Base-by-base conservation (phyloP, 768 basidiomycete genomes). In the Amanita rubescens region DNA sequence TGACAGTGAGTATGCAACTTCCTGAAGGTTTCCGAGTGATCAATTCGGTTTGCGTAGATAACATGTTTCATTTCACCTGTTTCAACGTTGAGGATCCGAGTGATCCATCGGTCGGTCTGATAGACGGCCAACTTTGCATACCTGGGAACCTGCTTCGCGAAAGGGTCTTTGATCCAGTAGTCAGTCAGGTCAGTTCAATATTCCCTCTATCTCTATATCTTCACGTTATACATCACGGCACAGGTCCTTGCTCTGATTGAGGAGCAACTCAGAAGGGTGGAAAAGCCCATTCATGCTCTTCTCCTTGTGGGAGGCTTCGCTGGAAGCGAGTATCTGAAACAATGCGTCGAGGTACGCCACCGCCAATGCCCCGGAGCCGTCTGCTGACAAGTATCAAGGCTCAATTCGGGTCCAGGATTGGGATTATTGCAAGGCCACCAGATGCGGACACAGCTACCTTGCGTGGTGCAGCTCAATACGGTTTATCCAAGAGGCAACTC, bases 251-350 rank as follows among this genome's bases (percentile, higher is more conserved):
- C 81, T 20, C 75, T 92, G 61, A 82, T 93, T 60, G 87, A 90
- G 60, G 84, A 84, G 19, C 90, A 92, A 68, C 72, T 82, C 48
- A 70, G 70, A 57, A 80, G 76, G 65, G 75, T 85, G 49, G 78
- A 85, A 63, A 84, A 87, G 62, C 73, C 73, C 43, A 80, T 93
- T 64, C 82, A 93, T 74, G 91, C 90, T 8, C 70, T 94, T 49
- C 79, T 94, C 59, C 81, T 94, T 62, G 90, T 94, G 64, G 91
- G 91, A 68, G 91, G 91, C 51, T 94, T 94, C 67, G 85, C 85
- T 46, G 88, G 85, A 6, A 87, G 87, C 66, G 85, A 90, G 64
- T 93, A 94, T 67, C 73, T 93, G 58, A 90, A 87, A 70, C 76
- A 80, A 62, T 79, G 81, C 57, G 85, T 93, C 37, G 78, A 90